Base-by-base conservation (phyloP, 768 basidiomycete species). In the Trichaptum fuscoviolaceum region DNA sequence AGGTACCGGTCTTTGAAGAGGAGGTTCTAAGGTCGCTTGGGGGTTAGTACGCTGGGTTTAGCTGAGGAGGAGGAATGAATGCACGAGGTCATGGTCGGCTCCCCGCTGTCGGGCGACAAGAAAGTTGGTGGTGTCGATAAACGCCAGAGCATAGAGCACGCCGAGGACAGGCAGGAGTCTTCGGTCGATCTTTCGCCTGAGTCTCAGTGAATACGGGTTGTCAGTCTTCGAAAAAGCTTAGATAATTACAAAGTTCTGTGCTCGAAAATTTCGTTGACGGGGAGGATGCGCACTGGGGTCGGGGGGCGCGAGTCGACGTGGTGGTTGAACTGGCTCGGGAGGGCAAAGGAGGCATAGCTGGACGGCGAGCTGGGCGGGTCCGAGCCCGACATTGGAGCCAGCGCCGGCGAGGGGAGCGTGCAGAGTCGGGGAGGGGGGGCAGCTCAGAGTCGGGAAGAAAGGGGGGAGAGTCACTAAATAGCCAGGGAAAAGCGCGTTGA, bases 111-210 rank as follows among this genome's bases (percentile, higher is more conserved):
- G 24, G 59, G 30, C 59, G 30, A 25, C 30, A 25, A 34, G 12
- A 34, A 61, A 34, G 15, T 61, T 61, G 25, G 59, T 61, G 59
- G 25, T 25, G 62, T 77, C 77, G 20, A 83, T 75, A 74, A 82
- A 82, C 20, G 80, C 79, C 15, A 83, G 73, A 9, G 81, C 72
- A 70, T 81, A 80, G 26, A 84, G 75, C 4, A 82, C 68, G 36
- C 77, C 76, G 18, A 84, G 74, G 66, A 77, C 78, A 52, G 82
- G 82, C 4, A 83, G 73, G 60, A 84, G 70, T 34, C 71, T 73
- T 7, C 72, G 20, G 67, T 78, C 77, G 27, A 78, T 74, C 71
- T 78, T 78, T 34, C 73, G 69, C n/a, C 59, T 61, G 30, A 20
- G 42, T 52, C 18, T 25, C 15, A 20, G 59, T 34, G 59, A 61